phyloP scores from a whole-genome alignment of 1,284 basidiomycete genomes.

The Rugiboletus extremiorientalis region DNA sequence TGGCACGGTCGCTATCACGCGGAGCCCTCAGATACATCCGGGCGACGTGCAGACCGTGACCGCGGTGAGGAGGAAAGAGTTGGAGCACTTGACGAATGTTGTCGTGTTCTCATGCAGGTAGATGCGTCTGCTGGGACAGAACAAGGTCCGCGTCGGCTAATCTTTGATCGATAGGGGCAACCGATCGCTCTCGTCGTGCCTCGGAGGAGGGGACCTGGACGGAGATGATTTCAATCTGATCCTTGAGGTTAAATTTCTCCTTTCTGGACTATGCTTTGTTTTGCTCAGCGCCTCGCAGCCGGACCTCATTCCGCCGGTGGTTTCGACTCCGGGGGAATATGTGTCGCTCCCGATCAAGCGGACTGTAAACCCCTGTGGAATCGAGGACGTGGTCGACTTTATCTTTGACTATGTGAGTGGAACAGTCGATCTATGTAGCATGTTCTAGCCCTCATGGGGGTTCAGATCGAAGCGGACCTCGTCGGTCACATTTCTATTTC shows the following conservation, averaged over 20 bases:
- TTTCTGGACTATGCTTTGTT: conserved; percentile 6
- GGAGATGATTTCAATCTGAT: conserved; percentile 46
- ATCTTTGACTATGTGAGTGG: conserved; percentile 46
- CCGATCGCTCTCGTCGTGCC: conserved; percentile 42
- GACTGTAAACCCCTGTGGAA: conserved; percentile 37
- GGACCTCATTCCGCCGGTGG: conserved; percentile 25
- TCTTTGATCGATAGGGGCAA: conserved; percentile 32
- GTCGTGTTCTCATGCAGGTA: conserved; percentile 42
- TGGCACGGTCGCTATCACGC: conserved; percentile 45
- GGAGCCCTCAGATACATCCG: conserved; percentile 52
- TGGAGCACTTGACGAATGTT: conserved; percentile 38
- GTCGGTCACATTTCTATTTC: conserved; percentile 56
- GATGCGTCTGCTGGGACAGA: not conserved
- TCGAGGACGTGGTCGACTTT: conserved; percentile 50
- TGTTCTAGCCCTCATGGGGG: conserved; percentile 3
- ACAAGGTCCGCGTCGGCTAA: conserved; percentile 6
- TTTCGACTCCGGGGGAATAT: conserved; percentile 39
- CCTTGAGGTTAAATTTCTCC: conserved; percentile 34
- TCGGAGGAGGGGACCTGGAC: conserved; percentile 50
- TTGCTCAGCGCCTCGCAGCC: conserved; percentile 22
- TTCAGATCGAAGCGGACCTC: conserved; percentile 55
- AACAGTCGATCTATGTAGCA: not conserved
- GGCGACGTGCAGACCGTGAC: conserved; percentile 47
- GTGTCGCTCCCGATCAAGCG: conserved; percentile 33
- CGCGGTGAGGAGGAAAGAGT: conserved; percentile 41